Base-by-base conservation (phyloP, 1,284 basidiomycete species). In the Coniophora puteana region DNA sequence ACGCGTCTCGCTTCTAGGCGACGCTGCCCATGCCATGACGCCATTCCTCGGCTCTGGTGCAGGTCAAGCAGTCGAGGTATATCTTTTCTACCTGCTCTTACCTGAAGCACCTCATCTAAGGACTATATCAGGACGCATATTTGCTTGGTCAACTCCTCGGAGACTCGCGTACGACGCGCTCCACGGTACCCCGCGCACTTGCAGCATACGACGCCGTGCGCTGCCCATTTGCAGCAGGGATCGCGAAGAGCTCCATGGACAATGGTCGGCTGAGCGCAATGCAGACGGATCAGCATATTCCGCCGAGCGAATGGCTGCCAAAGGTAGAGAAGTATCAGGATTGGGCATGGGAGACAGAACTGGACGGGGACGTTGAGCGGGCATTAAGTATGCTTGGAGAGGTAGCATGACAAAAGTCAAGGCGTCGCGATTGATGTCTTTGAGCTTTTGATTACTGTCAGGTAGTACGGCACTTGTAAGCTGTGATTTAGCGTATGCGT, bases 31-130 rank as follows among this genome's bases (percentile, higher is more conserved):
- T 40, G 74, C 68, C 1, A 76, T 76, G 72, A 59, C 66, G 45
- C 75, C 78, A 0, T 72, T 72, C 59, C 71, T 76, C 40, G 76
- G 77, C 3, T 58, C 74, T 1, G 77, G 78, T n/a, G 76, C 74
- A 0, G 76, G 75, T 3, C 74, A 78, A 50, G 66, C 75, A 5
- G 68, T 80, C 27, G 78, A 80, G 61, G 76, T 75, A 52, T 24
- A 47, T n/a, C n/a, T n/a, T 38, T 26, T 16, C 25, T 5, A 21
- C 17, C 21, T 27, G n/a, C 26, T 24, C n/a, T 16, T 22, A 16
- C 35, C 6, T 24, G 16, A 12, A 23, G 14, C 18, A 10, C 2
- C 4, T 18, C 12, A 13, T 25, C n/a, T 20, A 24, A 7, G 25
- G 31, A 26, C 21, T 25, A 29, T 5, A 21, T 3, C 31, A 70